Conservation (phyloP, 179 eudicot genomes). For the Amaranthus tricolor region DNA sequence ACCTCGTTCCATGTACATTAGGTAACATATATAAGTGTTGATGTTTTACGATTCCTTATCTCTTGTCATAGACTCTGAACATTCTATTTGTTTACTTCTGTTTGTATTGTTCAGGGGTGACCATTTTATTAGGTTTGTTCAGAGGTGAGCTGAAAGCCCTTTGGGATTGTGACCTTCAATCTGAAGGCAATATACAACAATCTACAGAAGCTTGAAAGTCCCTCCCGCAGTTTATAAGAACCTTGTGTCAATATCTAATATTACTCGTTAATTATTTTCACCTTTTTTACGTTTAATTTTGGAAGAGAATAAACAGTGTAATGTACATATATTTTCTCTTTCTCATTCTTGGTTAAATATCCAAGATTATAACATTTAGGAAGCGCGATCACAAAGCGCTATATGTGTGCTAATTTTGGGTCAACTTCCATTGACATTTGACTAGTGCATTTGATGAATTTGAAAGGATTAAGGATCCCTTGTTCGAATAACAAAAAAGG, state of each 20-base stretch:
- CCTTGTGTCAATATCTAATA: not conserved
- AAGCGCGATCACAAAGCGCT: too few relatives aligned
- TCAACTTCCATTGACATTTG: too few relatives aligned
- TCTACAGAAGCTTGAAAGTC: conserved; percentile 27
- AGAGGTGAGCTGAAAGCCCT: conserved; percentile 70
- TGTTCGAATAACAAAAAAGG: too few relatives aligned
- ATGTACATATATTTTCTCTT: too few relatives aligned
- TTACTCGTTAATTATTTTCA: not conserved
- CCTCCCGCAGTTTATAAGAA: not conserved
- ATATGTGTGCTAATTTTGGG: too few relatives aligned
- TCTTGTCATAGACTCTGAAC: not conserved
- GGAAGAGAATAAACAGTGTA: not conserved
- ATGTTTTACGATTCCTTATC: not conserved
- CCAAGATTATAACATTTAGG: too few relatives aligned
- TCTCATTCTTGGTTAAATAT: too few relatives aligned
- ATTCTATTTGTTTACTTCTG: not conserved
- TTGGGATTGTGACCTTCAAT: conserved; percentile 46
- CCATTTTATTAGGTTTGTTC: conserved; percentile 40
- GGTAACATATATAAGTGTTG: conserved; percentile 37
- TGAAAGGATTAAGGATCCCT: too few relatives aligned
- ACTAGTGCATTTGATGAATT: too few relatives aligned
- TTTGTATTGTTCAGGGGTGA: conserved; percentile 40
- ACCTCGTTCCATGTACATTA: conserved; percentile 91
- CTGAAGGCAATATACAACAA: conserved; percentile 15
- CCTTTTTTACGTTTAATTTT: not conserved